Percentiles rank a stretch among this genome's conserved stretches.
These are phyloP conservation scores for Plasmodium sp. DNA, from an alignment of 169 alveolate species.

Conservation along the genomic window DNA sequence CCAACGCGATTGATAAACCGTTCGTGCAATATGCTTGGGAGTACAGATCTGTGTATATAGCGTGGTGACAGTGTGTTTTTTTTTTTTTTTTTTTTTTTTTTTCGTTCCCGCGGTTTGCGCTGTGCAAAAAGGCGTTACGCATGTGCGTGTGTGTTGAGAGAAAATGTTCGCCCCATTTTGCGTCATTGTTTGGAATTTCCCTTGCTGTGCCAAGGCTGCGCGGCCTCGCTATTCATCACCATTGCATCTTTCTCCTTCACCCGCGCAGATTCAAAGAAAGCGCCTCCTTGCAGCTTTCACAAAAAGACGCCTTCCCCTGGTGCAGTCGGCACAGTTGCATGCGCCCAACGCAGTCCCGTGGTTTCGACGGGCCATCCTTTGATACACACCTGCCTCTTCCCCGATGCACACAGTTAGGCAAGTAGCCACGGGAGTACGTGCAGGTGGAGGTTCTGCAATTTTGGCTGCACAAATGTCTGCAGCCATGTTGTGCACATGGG, in stretches of 20 bases:
- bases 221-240: not conserved
- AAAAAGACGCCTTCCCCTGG: not conserved
- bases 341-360: not conserved
- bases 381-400: not conserved
- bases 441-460: not conserved
- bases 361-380: not conserved
- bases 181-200: not conserved
- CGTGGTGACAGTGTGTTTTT: no score
- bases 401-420: not conserved
- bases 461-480: not conserved
- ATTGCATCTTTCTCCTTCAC: not conserved
- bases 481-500: not conserved
- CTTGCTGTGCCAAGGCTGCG: not conserved
- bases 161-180: not conserved
- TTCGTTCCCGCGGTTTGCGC: not conserved
- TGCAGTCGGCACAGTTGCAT: not conserved
- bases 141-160: not conserved
- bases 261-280: not conserved
- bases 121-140: not conserved
- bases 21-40: no score
- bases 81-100: not conserved
- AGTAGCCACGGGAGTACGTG: not conserved
- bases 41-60: no score
- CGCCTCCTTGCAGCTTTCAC: not conserved
- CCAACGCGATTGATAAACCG: no score